Evolutionary conservation across 1,139 yeast species (phyloP), one percentile per base, ranked within the genome.

Genomic region (Schwanniomyces etchellsii): DNA sequence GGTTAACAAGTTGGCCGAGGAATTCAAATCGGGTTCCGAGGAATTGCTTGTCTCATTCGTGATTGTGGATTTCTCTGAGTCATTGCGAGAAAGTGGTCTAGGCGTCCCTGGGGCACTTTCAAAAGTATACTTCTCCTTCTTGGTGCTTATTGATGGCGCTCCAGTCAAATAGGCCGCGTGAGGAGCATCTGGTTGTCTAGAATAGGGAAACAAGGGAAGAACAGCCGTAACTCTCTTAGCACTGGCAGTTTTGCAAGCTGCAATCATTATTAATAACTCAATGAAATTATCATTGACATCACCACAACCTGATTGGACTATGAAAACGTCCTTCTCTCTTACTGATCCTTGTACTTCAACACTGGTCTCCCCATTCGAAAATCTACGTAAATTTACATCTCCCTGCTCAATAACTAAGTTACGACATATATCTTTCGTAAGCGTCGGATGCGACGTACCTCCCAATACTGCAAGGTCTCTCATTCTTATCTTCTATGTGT

Each of bases 151-250:
- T 16, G 63, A 57, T 10, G 70, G 70, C 2, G 70, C 70, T 3
- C 69, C 70, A 2, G 68, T 61, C 28, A 68, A 49, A 22, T 85
- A 84, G 1, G 91, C 84, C 27, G 84, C 77, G 48, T 81, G 84
- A n/a, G 96, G 96, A 26, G 85, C 79, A 56, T 89, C 97, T 2
- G 96, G 95, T 58, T 93, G 99, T 50, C 99, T 71, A 1, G 96
- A 84, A 55, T 93, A 93, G 14, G 97, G 96, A 55, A 93, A 91
- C 39, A 86, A 68, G 4, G 99, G 98, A 56, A 91, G 66, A 22
- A 93, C 96, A 0, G 95, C 97, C 2, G 96, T 89, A 26, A 89
- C 95, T 42, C 94, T 72, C 38, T 77, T 80, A 10, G 98, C 97
- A 43, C 95, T 82, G 3, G 98, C 96, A 18, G 93, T 83, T 52